Evolutionary conservation across 73 alveolate species (phyloP).

Genomic region (Durusdinium trenchii): DNA sequence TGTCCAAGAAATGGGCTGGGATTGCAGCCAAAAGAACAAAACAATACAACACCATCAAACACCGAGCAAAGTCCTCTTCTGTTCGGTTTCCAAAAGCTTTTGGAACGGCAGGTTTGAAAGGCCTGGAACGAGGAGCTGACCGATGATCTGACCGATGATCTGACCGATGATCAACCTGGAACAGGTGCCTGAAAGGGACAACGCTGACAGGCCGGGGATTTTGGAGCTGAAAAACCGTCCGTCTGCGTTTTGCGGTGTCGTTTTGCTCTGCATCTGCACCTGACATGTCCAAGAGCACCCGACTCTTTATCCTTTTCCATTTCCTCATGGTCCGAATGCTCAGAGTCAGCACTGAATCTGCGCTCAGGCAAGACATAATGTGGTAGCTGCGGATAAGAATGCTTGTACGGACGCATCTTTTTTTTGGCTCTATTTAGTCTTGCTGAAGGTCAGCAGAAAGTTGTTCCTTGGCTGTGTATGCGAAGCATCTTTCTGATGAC

Average conservation of each 20-base stretch:
- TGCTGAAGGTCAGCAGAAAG: slow-evolving; percentile 55
- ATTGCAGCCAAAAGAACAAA: too few species aligned
- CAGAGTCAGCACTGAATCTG: not conserved
- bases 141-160: too few species aligned
- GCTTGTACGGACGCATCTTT: not conserved
- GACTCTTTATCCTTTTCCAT: not conserved
- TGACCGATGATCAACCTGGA: too few species aligned
- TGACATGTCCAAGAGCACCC: slow-evolving; percentile 50
- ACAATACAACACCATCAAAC: too few species aligned
- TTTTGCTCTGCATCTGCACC: not conserved
- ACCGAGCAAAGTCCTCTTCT: too few species aligned
- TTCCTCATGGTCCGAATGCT: not conserved
- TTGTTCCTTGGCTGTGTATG: slow-evolving; percentile 36
- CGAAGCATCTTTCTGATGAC: not conserved
- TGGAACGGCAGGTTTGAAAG: too few species aligned
- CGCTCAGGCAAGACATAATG: not conserved
- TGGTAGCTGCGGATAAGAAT: not conserved
- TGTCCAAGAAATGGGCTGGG: too few species aligned
- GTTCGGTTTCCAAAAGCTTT: too few species aligned
- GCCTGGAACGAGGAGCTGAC: too few species aligned
- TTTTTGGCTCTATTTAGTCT: not conserved
- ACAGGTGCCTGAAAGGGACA: too few species aligned
- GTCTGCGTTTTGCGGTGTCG: not conserved
- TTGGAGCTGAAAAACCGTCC: not conserved
- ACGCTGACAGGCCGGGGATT: too few species aligned